Base-by-base conservation (phyloP, 2,329 filamentous ascomycete species). In the Aspergillus sp. region DNA sequence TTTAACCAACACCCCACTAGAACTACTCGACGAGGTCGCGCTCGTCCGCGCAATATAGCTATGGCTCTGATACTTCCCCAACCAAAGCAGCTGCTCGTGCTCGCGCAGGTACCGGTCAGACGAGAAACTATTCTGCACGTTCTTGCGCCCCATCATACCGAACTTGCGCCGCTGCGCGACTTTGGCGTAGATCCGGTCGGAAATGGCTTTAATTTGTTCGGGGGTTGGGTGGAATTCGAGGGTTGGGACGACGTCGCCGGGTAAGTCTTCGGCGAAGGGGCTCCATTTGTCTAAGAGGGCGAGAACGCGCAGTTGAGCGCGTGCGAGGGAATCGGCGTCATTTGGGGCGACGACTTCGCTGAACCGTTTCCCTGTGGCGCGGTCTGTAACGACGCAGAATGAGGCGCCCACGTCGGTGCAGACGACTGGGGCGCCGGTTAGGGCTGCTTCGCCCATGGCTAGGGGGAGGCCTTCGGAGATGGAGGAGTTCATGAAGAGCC, bases 291-390 rank as follows among this genome's bases (percentile, higher is more conserved):
- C 85, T 0, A 87, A 72, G 76, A 88, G 81, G 3, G 79, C 83
- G 14, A 88, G 77, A 58, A 87, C 78, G 52, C 82, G 82, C 59
- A 88, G 81, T 64, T 88, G 85, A 0, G 85, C 85, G 19, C 82
- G 77, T 0, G 85, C 85, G 1, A 88, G 76, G 2, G 82, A 80
- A 41, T 79, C 78, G 7, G 84, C 79, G 67, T 88, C 85, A 63
- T 87, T 88, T 1, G 85, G 85, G 6, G 85, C 82, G 2, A 87
- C 84, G 6, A 87, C 82, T 58, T 84, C 84, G 61, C 83, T 84
- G 73, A 84, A 87, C 9, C 79, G 73, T 3, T 79, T 73, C 57
- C 73, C 77, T 27, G 76, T 75, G 44, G 79, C 70, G 14, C 73
- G 71, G 44, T 76, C 73, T 31, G 69, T 76, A 2, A 75, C 66